Evolutionary conservation across 2,329 filamentous ascomycete species (phyloP).

Genomic region (Trichoderma sp.): DNA sequence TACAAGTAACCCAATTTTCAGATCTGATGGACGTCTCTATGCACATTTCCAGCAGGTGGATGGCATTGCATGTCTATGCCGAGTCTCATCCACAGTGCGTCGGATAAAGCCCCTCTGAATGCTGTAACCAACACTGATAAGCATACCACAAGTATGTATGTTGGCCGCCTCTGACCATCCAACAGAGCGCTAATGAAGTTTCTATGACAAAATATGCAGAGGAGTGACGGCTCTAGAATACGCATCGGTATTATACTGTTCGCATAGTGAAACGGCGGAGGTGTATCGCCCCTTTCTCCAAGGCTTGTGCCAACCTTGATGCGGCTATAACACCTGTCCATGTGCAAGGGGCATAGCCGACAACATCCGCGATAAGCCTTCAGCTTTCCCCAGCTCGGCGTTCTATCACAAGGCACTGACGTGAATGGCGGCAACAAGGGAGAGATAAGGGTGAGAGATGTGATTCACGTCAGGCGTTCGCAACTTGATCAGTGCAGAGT

Average conservation of each 20-base stretch:
- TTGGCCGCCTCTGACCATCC: background rate
- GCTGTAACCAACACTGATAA: background rate
- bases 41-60: background rate
- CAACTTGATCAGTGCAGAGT: background rate
- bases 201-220: background rate
- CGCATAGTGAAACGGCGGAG: background rate
- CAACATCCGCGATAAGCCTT: conserved; percentile 16
- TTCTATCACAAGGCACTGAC: background rate
- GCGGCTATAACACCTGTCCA: conserved; percentile 13
- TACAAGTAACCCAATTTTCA: background rate
- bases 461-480: background rate
- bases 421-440: conserved; percentile 2
- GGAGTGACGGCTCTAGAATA: background rate
- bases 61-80: no score
- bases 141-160: background rate
- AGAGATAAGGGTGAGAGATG: background rate
- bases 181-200: background rate
- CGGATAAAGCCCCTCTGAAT: background rate
- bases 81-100: background rate
- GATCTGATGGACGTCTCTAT: background rate
- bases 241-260: background rate
- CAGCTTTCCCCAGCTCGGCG: background rate
- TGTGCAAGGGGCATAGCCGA: background rate
- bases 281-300: background rate
- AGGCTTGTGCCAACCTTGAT: background rate